Percentiles rank a stretch among this genome's conserved stretches.
These are phyloP conservation scores for Gnaphalium uliginosum DNA, from an alignment of 129 eudicot species.

Conservation along the genomic window DNA sequence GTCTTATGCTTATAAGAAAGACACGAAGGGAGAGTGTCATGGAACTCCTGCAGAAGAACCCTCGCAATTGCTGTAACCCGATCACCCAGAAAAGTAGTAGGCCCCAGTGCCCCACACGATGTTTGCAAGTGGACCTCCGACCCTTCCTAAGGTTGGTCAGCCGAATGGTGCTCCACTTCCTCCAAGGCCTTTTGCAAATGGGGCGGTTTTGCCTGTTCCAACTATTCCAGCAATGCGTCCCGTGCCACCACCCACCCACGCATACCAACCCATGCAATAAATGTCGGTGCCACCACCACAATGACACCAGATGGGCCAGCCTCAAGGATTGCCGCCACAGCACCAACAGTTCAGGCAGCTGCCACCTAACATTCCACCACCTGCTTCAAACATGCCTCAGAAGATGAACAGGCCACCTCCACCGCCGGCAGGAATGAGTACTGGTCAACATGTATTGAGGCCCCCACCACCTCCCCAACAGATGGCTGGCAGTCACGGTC, in stretches of 20 bases:
- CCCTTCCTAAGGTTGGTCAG: constrained; percentile 54
- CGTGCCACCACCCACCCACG: constrained; percentile 55
- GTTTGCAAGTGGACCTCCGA: constrained; percentile 97
- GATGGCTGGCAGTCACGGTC: constrained; percentile 56
- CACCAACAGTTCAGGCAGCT: constrained; percentile 58
- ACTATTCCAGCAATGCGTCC: constrained; percentile 61
- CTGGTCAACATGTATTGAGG: constrained; percentile 60
- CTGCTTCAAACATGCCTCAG: constrained; percentile 62
- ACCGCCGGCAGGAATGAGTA: constrained; percentile 66
- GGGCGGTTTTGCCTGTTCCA: constrained; percentile 51
- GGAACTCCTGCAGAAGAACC: constrained; percentile 96
- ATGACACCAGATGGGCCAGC: constrained; percentile 86
- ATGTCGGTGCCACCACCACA: constrained; percentile 57
- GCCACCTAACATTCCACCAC: constrained; percentile 55
- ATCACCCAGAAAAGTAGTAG: constrained; percentile 68
- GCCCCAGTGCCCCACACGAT: constrained; percentile 96
- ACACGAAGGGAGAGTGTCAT: constrained; percentile 97
- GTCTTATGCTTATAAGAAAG: constrained; percentile 98
- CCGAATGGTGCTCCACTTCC: constrained; percentile 68
- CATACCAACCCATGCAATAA: constrained; percentile 59
- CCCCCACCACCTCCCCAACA: constrained; percentile 96
- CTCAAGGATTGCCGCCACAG: constrained; percentile 42
- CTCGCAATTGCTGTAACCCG: constrained; percentile 86
- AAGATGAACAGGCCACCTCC: constrained; percentile 67
- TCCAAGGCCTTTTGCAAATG: constrained; percentile 77